A percentile compares a stretch with the other conserved stretches of the same genome.
phyloP scores from a whole-genome alignment of 257 asterid genomes.

The Primulina huaijiensis region DNA sequence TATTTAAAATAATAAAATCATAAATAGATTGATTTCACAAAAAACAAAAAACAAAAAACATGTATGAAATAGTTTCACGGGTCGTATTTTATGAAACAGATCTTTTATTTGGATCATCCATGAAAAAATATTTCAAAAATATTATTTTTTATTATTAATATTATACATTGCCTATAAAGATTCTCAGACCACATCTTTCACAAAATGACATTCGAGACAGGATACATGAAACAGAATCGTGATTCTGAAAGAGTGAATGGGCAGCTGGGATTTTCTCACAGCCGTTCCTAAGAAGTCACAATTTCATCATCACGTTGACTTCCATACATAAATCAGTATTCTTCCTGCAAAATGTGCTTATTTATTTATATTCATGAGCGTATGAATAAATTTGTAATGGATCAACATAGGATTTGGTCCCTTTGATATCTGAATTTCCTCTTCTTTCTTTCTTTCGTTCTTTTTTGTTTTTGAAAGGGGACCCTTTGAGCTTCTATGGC shows the following conservation, averaged over 20 bases:
- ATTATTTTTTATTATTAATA: no score
- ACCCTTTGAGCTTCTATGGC: slow-evolving; percentile 1
- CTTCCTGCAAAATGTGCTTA: background rate
- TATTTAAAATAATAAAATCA: no score
- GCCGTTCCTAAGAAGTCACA: slow-evolving; percentile 21
- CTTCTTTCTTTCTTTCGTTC: no score
- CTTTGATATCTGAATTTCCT: background rate
- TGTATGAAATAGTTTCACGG: no score
- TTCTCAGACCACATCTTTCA: no score
- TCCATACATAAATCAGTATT: background rate
- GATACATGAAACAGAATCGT: background rate
- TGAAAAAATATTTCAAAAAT: no score
- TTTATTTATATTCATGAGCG: background rate
- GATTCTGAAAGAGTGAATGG: slow-evolving; percentile 3
- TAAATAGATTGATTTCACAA: no score
- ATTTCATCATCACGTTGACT: slow-evolving; percentile 1
- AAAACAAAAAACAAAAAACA: no score
- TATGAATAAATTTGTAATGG: background rate
- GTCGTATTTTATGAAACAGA: no score
- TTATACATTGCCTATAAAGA: no score
- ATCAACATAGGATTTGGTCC: background rate
- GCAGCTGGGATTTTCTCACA: slow-evolving; percentile 30
- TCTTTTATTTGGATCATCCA: no score
- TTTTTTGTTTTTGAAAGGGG: slow-evolving; percentile 12
- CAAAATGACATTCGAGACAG: no score